phyloP scores from a whole-genome alignment of 345 rosid genomes.

The Limnanthes douglasii region DNA sequence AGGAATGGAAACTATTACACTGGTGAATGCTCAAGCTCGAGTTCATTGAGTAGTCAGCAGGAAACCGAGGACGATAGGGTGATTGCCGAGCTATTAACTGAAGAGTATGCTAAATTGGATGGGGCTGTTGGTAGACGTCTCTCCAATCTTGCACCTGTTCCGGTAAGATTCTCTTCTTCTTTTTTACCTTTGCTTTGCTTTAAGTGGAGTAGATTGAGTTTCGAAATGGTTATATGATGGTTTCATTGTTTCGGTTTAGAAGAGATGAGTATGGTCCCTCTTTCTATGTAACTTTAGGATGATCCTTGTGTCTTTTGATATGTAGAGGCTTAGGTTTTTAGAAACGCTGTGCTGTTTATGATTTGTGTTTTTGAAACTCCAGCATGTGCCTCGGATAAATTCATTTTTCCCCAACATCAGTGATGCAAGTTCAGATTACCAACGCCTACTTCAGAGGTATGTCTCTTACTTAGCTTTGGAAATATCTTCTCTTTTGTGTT shows the following conservation, averaged over 20 bases:
- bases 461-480: constrained; percentile 9
- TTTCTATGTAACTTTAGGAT: too few species aligned
- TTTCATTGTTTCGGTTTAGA: too few species aligned
- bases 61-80: constrained; percentile 69
- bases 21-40: constrained; percentile 77
- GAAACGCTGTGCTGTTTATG: constrained; percentile 2
- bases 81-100: constrained; percentile 73
- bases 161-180: constrained; percentile 23
- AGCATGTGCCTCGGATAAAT: constrained; percentile 85
- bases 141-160: constrained; percentile 56
- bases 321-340: background rate
- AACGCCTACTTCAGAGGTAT: constrained; percentile 80
- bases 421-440: constrained; percentile 84
- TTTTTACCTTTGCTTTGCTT: background rate
- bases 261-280: too few species aligned
- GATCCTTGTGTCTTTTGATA: too few species aligned
- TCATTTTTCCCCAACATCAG: constrained; percentile 55
- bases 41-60: constrained; percentile 59
- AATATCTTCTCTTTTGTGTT: too few species aligned
- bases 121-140: constrained; percentile 75
- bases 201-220: background rate
- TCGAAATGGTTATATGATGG: too few species aligned
- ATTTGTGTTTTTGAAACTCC: constrained; percentile 8
- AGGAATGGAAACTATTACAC: constrained; percentile 21
- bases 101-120: constrained; percentile 62